phyloP scores from a whole-genome alignment of 1,139 yeast species.

The Geotrichum carabidarum region DNA sequence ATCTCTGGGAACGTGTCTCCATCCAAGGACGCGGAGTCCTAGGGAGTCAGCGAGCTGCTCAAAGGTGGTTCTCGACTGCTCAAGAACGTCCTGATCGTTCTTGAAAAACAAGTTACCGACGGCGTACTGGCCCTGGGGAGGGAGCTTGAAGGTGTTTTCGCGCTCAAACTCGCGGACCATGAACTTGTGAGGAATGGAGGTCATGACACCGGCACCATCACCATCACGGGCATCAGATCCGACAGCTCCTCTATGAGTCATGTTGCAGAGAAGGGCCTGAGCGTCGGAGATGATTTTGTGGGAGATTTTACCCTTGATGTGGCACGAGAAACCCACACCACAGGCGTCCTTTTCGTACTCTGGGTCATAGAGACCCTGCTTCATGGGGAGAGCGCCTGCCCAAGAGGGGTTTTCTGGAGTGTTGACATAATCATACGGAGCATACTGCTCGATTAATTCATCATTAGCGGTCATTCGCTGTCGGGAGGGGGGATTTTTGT shows the following conservation, averaged over 20 bases:
- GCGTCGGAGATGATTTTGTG: conserved; percentile 96
- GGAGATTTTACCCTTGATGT: conserved; percentile 79
- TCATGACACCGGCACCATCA: conserved; percentile 97
- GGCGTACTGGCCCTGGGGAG: conserved; percentile 83
- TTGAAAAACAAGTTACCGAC: conserved; percentile 91
- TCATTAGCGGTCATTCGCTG: conserved; percentile 20
- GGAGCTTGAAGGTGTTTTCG: conserved; percentile 53
- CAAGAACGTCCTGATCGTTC: conserved; percentile 62
- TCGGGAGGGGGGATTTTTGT: conserved; percentile 1
- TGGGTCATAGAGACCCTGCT: conserved; percentile 90
- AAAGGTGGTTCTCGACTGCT: conserved; percentile 66
- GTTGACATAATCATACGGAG: conserved; percentile 62
- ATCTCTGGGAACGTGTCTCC: conserved; percentile 96
- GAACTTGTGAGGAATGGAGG: conserved; percentile 86
- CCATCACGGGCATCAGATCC: conserved; percentile 94
- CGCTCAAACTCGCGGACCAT: conserved; percentile 73
- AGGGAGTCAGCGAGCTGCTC: conserved; percentile 72
- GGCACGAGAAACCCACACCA: conserved; percentile 97
- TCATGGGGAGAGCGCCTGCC: conserved; percentile 84
- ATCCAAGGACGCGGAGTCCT: conserved; percentile 79
- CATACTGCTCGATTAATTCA: conserved; percentile 29
- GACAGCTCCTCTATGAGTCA: conserved; percentile 99
- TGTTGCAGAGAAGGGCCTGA: conserved; percentile 74
- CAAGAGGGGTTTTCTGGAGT: conserved; percentile 77
- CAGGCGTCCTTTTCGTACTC: conserved; percentile 94